Percentiles rank a stretch among this genome's conserved stretches.
These are phyloP conservation scores for Blastocystis sp. DNA, from an alignment of 352 stramenopile species.

Conservation along the genomic window DNA sequence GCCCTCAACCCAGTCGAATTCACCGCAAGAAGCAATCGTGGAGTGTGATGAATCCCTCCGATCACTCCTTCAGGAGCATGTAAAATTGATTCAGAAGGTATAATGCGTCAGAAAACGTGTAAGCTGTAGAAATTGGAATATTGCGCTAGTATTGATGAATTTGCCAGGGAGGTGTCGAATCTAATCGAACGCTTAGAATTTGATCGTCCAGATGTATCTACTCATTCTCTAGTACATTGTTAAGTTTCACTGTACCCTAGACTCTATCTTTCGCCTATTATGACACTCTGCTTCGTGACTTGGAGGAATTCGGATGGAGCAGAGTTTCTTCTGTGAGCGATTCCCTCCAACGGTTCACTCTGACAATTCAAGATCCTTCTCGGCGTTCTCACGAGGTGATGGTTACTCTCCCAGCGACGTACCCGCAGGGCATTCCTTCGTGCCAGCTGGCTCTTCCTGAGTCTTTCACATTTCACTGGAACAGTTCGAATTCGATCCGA, in stretches of 20 bases:
- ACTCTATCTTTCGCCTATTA: neutral
- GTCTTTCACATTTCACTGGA: neutral
- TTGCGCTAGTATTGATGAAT: neutral
- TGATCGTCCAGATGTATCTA: neutral
- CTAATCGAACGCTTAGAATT: neutral
- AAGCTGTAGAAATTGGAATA: constrained; percentile 10
- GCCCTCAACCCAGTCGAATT: neutral
- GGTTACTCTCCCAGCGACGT: neutral
- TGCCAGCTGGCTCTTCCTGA: constrained; percentile 39
- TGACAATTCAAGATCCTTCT: neutral
- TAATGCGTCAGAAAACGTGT: neutral
- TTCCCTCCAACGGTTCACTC: neutral
- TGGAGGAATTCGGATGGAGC: constrained; percentile 16
- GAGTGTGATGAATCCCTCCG: neutral
- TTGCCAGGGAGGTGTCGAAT: neutral
- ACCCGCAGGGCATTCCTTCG: neutral
- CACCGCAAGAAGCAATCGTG: neutral
- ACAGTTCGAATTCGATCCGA: neutral
- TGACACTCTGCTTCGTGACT: neutral
- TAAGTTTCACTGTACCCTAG: neutral
- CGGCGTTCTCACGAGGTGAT: constrained; percentile 5
- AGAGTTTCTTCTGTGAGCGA: neutral
- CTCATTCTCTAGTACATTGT: neutral
- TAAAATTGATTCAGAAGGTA: neutral
- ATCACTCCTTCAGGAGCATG: neutral